phyloP scores from a whole-genome alignment of 768 basidiomycete species.

The Daedaleopsis sinensis region DNA sequence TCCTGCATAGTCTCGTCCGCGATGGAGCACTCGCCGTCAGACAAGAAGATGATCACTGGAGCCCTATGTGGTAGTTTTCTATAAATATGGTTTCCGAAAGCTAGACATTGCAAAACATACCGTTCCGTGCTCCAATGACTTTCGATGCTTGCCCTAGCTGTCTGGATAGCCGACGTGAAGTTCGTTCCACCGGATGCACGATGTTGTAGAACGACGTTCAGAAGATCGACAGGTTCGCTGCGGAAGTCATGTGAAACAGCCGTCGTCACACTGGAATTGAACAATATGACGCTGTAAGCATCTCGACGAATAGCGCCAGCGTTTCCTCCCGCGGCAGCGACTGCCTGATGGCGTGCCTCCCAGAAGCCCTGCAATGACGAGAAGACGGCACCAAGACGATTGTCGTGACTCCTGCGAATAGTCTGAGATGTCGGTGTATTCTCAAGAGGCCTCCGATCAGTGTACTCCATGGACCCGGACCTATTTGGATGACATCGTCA shows the following conservation, averaged over 20 bases:
- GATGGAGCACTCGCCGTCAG: constrained; percentile 53
- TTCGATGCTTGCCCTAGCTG: constrained; percentile 43
- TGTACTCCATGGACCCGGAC: constrained; percentile 51
- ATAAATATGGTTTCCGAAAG: neutral
- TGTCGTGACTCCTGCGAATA: constrained; percentile 42
- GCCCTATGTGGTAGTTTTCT: neutral
- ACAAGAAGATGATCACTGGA: constrained; percentile 57
- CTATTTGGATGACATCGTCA: no score
- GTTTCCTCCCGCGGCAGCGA: constrained; percentile 25
- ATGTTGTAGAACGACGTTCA: constrained; percentile 40
- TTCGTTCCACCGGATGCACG: constrained; percentile 43
- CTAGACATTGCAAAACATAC: constrained; percentile 26
- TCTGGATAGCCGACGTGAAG: constrained; percentile 43
- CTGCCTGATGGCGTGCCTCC: constrained; percentile 48
- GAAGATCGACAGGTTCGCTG: constrained; percentile 47
- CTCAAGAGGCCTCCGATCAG: constrained; percentile 47
- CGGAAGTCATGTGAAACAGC: constrained; percentile 49
- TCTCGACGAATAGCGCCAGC: constrained; percentile 42
- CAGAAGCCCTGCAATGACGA: constrained; percentile 60
- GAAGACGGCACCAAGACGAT: constrained; percentile 62
- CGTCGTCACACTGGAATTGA: constrained; percentile 31
- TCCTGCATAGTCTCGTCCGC: constrained; percentile 41
- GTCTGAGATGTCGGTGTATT: constrained; percentile 44
- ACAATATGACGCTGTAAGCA: constrained; percentile 58
- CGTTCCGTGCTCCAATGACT: constrained; percentile 53